These are phyloP conservation scores for Picea abies DNA, from an alignment of 83 land plant species.

Conservation along the genomic window DNA sequence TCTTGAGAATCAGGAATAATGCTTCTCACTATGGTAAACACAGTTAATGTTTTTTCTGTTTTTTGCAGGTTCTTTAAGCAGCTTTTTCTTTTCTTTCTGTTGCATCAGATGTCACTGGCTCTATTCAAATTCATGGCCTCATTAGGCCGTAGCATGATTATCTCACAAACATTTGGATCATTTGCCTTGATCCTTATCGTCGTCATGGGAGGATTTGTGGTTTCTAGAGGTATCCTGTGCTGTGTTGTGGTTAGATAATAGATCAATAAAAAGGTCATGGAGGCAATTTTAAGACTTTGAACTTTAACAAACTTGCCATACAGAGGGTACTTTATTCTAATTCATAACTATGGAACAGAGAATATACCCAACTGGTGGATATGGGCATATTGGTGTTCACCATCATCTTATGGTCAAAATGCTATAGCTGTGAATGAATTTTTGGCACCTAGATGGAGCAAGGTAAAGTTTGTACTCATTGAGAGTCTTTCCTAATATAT, in stretches of 20 bases:
- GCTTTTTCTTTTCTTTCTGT: conserved; percentile 22
- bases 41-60: background rate
- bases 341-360: conserved; percentile 14
- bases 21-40: too few relatives aligned
- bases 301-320: too few relatives aligned
- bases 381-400: conserved; percentile 61
- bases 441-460: conserved; percentile 41
- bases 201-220: conserved; percentile 42
- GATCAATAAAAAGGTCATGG: too few relatives aligned
- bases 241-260: too few relatives aligned
- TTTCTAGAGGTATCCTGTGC: conserved; percentile 24
- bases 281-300: too few relatives aligned
- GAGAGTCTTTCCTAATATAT: too few relatives aligned
- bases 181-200: conserved; percentile 25
- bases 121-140: conserved; percentile 35
- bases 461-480: conserved; percentile 20
- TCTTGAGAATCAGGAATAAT: too few relatives aligned
- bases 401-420: conserved; percentile 51
- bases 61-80: conserved; percentile 37
- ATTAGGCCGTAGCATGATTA: conserved; percentile 32
- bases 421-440: conserved; percentile 52
- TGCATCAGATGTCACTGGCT: conserved; percentile 41
- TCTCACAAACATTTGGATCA: conserved; percentile 37
- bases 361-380: conserved; percentile 46
- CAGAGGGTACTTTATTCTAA: too few relatives aligned